Base-by-base conservation (phyloP, 805 yeast species). In the Candida ulmi region DNA sequence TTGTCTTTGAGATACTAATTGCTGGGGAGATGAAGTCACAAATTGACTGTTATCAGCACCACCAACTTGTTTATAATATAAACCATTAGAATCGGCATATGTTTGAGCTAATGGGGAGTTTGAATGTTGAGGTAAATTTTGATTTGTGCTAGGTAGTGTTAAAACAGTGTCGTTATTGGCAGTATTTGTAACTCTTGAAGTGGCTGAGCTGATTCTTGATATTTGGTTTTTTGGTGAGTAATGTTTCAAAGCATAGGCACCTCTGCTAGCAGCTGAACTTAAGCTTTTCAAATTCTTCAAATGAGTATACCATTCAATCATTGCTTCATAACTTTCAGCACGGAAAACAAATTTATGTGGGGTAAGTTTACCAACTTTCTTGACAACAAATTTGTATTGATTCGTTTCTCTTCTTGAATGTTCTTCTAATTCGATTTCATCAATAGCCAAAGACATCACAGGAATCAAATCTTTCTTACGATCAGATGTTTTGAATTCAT, bases 321-420 rank as follows among this genome's bases (percentile, higher is more conserved):
- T 86, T 25, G 73, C 61, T 31, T 80, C 83, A 52, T 83, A 84
- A 36, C 83, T 75, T 54, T 85, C 93, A n/a, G 95, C 82, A 48
- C 95, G 74, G 67, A 91, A 90, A n/a, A 90, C 93, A 87, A 93
- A 88, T 53, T 88, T 88, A 63, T 90, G 97, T 32, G 88, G 86
- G 45, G 80, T 82, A 46, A 87, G 71, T 43, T 83, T 65, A 12
- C 93, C 93, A 44, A 79, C 77, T 46, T 81, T 80, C 53, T 83
- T 86, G 44, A 91, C 66, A 11, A 88, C 85, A 62, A 91, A 93
- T 63, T 88, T 88, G 58, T 79, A 80, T 29, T 69, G 59, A 38
- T 63, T 68, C 21, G 80, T 77, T 48, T 83, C 87, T 51, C 78
- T 79, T 57, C 80, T 78, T 11, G 91, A 79, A 63, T 86, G 95